Base-by-base conservation (phyloP, 164 flowering plant genomes). In the Vitis rotundifolia region DNA sequence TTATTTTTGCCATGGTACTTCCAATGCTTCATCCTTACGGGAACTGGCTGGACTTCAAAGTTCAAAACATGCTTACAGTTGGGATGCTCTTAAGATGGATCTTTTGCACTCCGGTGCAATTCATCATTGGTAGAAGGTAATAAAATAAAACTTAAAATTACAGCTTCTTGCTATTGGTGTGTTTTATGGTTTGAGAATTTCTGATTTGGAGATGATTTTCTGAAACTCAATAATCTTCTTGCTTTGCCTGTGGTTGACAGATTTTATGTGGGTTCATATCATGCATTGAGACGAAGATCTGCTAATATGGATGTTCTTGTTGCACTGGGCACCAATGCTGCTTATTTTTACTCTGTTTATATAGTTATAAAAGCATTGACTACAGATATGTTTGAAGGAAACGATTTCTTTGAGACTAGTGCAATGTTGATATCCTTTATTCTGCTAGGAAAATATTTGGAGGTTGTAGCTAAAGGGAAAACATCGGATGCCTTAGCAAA, bases 231-330 rank as follows among this genome's bases (percentile, higher is more conserved):
- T 66, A 9, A 53, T 31, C 47, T 9, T 49, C 61, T 67, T 9
- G 26, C 26, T 70, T 56, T 67, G 8, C 9, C 5, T 76, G 47
- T 73, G 59, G 22, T 53, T 79, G 18, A 74, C 83, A 92, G 97
- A 84, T 94, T 94, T 73, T 94, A 94, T 74, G 70, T 81, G 56
- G 98, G 99, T 72, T 78, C 97, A 14, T 94, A 88, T 75, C 87
- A 92, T 82, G 94, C 98, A 11, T 69, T 94, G 84, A 81, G 82
- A 70, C 81, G 91, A 58, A 85, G 75, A 71, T 87, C 93, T 70
- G 90, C 97, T 26, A 94, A 92, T 70, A 94, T 94, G 99, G 99
- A 94, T 79, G 97, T 94, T 72, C 83, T 94, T 68, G 94, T 94
- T 70, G 93, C 99, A n/a, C 73, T 94, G 73, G 99, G 99, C 67